Conservation (phyloP, 2,329 filamentous ascomycete genomes). For the Lecanicillium sp. region DNA sequence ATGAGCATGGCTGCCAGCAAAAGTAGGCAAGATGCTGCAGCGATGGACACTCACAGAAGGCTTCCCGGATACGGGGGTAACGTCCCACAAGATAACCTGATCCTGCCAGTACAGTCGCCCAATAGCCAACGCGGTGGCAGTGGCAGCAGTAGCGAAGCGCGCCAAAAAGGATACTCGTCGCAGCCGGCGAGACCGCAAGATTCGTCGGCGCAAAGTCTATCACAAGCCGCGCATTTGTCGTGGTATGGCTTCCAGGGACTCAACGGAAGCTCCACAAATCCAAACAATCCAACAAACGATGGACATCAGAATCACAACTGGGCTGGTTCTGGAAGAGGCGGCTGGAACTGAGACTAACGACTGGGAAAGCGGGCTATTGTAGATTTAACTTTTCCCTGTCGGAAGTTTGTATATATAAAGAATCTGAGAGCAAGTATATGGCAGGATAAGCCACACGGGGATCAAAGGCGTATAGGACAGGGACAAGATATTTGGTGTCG, state of each 20-base stretch:
- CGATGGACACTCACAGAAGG: background rate
- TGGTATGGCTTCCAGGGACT: conserved; percentile 8
- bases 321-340: background rate
- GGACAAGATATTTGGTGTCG: too few species aligned
- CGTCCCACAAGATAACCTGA: background rate
- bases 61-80: background rate
- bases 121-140: background rate
- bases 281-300: too few species aligned
- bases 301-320: background rate
- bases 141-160: background rate
- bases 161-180: background rate
- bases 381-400: too few species aligned
- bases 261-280: conserved; percentile 1
- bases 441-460: too few species aligned
- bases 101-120: background rate
- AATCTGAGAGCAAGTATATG: too few species aligned
- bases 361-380: too few species aligned
- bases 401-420: too few species aligned
- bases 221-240: background rate
- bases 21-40: background rate
- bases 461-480: too few species aligned
- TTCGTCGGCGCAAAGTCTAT: background rate
- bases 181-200: background rate
- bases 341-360: background rate
- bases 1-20: too few species aligned